These are phyloP conservation scores for Zygoascus meyerae DNA, from an alignment of 1,139 yeast species.

Conservation along the genomic window DNA sequence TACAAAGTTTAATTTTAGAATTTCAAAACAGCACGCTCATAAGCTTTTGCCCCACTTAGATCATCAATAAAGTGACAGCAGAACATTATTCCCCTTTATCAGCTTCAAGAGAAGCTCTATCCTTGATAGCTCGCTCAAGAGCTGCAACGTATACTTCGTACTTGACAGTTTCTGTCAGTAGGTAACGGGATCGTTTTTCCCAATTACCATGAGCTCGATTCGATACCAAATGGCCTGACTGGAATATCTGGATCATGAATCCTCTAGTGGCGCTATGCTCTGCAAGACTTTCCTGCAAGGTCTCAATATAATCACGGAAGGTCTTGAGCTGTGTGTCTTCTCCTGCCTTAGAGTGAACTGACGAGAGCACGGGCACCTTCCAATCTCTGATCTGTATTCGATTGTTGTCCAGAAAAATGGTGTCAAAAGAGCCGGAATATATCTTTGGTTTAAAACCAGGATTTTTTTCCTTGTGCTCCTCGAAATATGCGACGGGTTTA, in stretches of 20 bases:
- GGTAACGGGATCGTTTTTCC: constrained; percentile 30
- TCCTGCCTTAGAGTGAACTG: constrained; percentile 23
- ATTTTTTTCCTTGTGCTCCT: not conserved
- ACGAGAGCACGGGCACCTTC: constrained; percentile 30
- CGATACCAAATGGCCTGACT: constrained; percentile 24
- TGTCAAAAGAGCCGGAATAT: constrained; percentile 15
- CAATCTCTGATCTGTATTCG: constrained; percentile 29
- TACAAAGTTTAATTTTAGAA: not conserved
- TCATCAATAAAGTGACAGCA: not conserved
- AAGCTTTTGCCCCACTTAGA: not conserved
- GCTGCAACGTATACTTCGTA: constrained; percentile 29
- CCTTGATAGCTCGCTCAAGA: constrained; percentile 25
- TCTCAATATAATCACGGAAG: constrained; percentile 22
- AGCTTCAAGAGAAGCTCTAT: constrained; percentile 9
- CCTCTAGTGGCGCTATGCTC: constrained; percentile 26
- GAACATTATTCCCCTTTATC: not conserved
- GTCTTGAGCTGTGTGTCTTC: constrained; percentile 28
- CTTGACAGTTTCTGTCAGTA: constrained; percentile 31
- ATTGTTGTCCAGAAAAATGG: constrained; percentile 22
- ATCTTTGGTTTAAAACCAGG: constrained; percentile 5
- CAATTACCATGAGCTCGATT: constrained; percentile 32
- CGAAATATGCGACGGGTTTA: constrained; percentile 24
- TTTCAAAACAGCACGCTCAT: too few relatives aligned
- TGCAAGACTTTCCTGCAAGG: constrained; percentile 24
- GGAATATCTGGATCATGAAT: constrained; percentile 24